Evolutionary conservation across 2,329 filamentous ascomycete genomes (phyloP), one percentile per base, ranked within the genome.

Genomic region (Cladophialophora carrionii): DNA sequence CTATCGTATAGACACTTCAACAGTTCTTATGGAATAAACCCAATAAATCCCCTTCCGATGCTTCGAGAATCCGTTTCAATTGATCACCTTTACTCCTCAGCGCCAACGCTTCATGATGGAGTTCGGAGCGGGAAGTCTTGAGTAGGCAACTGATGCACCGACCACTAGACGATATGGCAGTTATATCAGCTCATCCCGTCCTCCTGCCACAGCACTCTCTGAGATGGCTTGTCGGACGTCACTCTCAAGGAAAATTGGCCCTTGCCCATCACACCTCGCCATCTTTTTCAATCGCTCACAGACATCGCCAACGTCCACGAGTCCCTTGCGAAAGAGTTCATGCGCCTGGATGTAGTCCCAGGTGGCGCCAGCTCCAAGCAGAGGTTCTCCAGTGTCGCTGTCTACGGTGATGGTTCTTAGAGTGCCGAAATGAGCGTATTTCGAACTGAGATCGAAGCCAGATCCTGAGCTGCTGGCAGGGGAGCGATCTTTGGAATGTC

Each of bases 311-410:
- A 97, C 87, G 76, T 98, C 91, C 29, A 97, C 88, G 22, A 91
- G 81, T 0, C 92, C 92, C 54, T 85, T 84, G 75, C 88, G 86
- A 75, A 90, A 96, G 8, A 92, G 78, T 6, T 90, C 87, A 76
- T 96, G 91, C 60, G 81, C 83, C 73, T 96, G 90, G 66, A 98
- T 95, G 61, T 92, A 82, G 73, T 97, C 93, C 94, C 94, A 98
- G 0, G 92, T 89, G 1, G 91, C 90, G 20, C 88, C 88, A 0
- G 89, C 89, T 43, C 89, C 89, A 6, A 95, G 81, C 14, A 96
- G 79, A 32, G 84, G 83, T 74, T 91, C 87, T 4, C 90, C 90
- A 0, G 79, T 82, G 12, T 82, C 79, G n/a, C 86, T 82, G 46
- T 85, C 86, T 29, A 85, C 87, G 8, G 66, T 62, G 37, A 68